These are phyloP conservation scores for Ascobolus immersus DNA, from an alignment of 495 filamentous ascomycete genomes.

Conservation along the genomic window DNA sequence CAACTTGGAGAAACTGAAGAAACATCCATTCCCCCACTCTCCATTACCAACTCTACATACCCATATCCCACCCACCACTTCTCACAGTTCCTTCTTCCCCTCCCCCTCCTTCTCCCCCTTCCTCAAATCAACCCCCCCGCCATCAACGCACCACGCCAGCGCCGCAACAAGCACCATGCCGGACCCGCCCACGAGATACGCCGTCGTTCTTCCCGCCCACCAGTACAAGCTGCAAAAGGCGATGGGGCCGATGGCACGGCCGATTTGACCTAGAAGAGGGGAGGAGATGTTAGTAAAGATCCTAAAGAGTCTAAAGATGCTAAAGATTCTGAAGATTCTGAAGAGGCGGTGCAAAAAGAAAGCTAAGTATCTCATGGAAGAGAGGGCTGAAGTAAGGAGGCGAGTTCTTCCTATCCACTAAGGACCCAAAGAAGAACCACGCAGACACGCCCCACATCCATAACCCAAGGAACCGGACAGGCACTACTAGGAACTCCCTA, in stretches of 20 bases:
- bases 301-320: neutral
- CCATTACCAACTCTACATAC: neutral
- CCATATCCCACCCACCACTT: too few relatives aligned
- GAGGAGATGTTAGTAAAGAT: neutral
- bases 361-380: too few relatives aligned
- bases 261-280: constrained; percentile 40
- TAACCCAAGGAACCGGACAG: too few relatives aligned
- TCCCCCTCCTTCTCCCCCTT: constrained; percentile 10
- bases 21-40: constrained; percentile 1
- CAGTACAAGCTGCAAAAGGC: constrained; percentile 80
- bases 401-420: too few relatives aligned
- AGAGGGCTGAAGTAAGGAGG: too few relatives aligned
- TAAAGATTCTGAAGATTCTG: neutral
- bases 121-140: neutral
- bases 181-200: constrained; percentile 53
- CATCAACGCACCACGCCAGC: constrained; percentile 39
- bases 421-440: neutral
- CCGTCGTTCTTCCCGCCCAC: constrained; percentile 81
- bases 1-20: neutral
- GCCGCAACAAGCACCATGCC: constrained; percentile 51
- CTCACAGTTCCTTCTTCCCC: neutral
- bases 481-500: too few relatives aligned
- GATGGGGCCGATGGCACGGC: constrained; percentile 61
- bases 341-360: neutral
- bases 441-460: too few relatives aligned